phyloP scores from a whole-genome alignment of 441 rosid species.

The Gossypium gossypioides region DNA sequence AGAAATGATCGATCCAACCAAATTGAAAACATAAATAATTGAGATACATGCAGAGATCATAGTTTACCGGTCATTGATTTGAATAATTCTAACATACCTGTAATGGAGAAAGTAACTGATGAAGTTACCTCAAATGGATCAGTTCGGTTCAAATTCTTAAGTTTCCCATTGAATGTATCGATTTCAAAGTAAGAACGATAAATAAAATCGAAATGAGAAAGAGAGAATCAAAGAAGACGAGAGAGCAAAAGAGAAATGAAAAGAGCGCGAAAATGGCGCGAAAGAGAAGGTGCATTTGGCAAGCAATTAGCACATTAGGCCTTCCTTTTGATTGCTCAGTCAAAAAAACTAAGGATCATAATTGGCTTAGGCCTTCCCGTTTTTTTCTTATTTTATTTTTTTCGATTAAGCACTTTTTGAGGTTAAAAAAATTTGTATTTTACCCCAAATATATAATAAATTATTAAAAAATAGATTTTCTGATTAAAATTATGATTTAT shows the following conservation, averaged over 20 bases:
- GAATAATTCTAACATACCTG: neutral
- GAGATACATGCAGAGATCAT: conserved; percentile 2
- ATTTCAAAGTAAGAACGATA: too few species aligned
- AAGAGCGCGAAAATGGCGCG: conserved; percentile 33
- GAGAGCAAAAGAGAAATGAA: conserved; percentile 16
- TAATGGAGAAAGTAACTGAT: neutral
- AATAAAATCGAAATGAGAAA: neutral
- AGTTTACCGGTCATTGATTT: conserved; percentile 9
- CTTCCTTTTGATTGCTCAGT: neutral
- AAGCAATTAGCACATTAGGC: conserved; percentile 6
- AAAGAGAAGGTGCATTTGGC: conserved; percentile 27
- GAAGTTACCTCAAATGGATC: conserved; percentile 22
- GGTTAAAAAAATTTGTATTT: too few species aligned
- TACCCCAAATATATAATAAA: too few species aligned
- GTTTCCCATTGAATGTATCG: neutral
- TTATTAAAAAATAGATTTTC: too few species aligned
- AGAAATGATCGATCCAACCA: conserved; percentile 5
- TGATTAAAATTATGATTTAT: too few species aligned
- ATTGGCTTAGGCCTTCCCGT: too few species aligned
- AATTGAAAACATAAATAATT: neutral
- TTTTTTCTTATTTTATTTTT: too few species aligned
- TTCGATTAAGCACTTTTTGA: too few species aligned
- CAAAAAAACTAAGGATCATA: too few species aligned
- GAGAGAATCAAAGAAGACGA: conserved; percentile 24
- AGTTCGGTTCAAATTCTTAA: conserved; percentile 2